A percentile compares a stretch with the other conserved stretches of the same genome.
Evolutionary conservation across 495 filamentous ascomycete genomes (phyloP).

Genomic region (Tuber brumale): DNA sequence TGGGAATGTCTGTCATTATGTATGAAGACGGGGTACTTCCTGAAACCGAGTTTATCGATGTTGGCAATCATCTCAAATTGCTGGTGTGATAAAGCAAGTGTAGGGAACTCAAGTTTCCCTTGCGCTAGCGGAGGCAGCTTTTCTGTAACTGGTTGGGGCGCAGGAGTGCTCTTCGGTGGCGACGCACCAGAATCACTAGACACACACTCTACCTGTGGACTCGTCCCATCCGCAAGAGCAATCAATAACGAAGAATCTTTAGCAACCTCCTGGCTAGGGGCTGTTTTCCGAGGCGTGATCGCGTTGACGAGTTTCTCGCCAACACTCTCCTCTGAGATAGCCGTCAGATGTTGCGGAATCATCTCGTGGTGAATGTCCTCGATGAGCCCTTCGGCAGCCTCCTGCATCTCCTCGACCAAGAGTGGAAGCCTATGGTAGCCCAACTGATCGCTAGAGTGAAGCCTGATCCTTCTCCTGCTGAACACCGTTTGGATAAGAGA

Average conservation of each 20-base stretch:
- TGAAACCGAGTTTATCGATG: slow-evolving; percentile 66
- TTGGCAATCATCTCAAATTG: slow-evolving; percentile 79
- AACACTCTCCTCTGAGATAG: slow-evolving; percentile 27
- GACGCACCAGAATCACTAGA: not conserved
- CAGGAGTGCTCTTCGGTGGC: not conserved
- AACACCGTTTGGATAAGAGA: slow-evolving; percentile 64
- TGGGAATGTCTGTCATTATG: slow-evolving; percentile 73
- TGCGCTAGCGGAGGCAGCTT: slow-evolving; percentile 8
- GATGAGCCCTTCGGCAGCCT: slow-evolving; percentile 60
- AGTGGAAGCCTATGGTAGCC: slow-evolving; percentile 66
- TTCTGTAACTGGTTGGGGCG: not conserved
- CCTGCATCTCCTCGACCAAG: slow-evolving; percentile 63
- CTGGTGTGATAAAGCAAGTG: slow-evolving; percentile 65
- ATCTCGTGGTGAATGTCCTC: slow-evolving; percentile 40
- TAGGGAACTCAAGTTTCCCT: slow-evolving; percentile 50
- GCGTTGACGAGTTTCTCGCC: not conserved
- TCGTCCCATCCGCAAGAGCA: not conserved
- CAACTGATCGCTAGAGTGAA: slow-evolving; percentile 65
- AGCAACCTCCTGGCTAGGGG: not conserved
- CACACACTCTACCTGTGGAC: not conserved
- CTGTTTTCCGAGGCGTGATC: not conserved
- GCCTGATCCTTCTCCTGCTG: slow-evolving; percentile 63
- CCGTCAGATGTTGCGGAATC: slow-evolving; percentile 35
- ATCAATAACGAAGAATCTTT: not conserved
- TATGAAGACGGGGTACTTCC: slow-evolving; percentile 80